Base-by-base conservation (phyloP, 2,329 filamentous ascomycete genomes). In the Acephala macrosclerotiorum region DNA sequence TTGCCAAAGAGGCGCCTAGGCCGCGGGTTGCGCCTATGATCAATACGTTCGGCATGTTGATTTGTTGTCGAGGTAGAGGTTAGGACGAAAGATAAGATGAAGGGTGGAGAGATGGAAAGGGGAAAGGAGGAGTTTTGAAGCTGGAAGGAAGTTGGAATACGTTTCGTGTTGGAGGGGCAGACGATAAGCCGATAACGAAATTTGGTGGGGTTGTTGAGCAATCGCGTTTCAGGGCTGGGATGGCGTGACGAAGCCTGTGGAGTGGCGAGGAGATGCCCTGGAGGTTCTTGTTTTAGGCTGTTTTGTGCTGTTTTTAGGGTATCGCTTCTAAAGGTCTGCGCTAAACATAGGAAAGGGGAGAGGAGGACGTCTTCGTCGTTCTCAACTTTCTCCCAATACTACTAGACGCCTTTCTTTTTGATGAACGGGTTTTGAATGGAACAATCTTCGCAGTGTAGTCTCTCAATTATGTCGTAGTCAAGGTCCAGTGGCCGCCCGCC, bases 11-110 rank as follows among this genome's bases (percentile, higher is more conserved):
- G 58, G 85, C 85, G 3, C 90, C 90, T 3, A 92, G 82, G 61
- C 90, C 90, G 49, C 90, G 83, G 1, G 89, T 92, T 2, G 88
- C 89, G 57, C 90, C 90, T 33, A 93, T 81, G 33, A 93, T 82
- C 2, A 92, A 82, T 38, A 90, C 79, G 40, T 80, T 82, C 20
- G 80, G 70, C 82, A 84, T 84, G 49, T 33, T 75, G 58, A 11
- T 8, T 29, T 40, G 8, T 40, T 38, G 33, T 58, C 12, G 12
- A 58, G 18, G 4, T 58, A 26, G 36, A 42, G 22, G n/a, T 2
- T 9, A 38, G 25, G 12, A 6, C 12, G 2, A 16, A 3, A 36
- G 12, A 22, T 9, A 35, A 25, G 12, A 25, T 22, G n/a, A 35
- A 29, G 40, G n/a, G 18, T 36, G 56, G 25, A 40, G 2, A 25